phyloP scores from a whole-genome alignment of 2,329 filamentous ascomycete species.

The Xenosphaeropsis pyriputrescens region DNA sequence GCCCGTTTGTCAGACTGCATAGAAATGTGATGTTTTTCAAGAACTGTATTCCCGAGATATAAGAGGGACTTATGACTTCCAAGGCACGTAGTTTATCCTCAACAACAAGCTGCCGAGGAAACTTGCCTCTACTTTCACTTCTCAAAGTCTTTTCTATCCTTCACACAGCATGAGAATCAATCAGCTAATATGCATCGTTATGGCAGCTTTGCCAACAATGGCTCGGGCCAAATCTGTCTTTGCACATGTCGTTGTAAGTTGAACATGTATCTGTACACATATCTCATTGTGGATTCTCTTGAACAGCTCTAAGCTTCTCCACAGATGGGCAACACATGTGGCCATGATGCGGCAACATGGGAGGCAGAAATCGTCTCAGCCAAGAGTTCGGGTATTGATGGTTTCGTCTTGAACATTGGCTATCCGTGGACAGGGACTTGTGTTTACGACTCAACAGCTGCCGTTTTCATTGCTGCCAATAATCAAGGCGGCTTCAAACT shows the following conservation, averaged over 20 bases:
- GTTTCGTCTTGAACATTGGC: slow-evolving; percentile 22
- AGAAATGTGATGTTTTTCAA: no score
- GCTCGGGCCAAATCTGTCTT: not conserved
- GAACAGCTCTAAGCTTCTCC: not conserved
- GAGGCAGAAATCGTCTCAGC: slow-evolving; percentile 20
- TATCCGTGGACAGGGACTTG: not conserved
- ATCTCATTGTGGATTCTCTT: no score
- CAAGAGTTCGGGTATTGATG: slow-evolving; percentile 22
- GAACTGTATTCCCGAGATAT: no score
- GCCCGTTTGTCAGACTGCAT: no score
- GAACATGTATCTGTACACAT: not conserved
- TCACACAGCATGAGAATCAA: no score
- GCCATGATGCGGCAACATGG: slow-evolving; percentile 13
- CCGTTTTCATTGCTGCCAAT: slow-evolving; percentile 15
- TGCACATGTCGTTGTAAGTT: slow-evolving; percentile 1
- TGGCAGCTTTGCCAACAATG: not conserved
- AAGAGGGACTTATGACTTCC: no score
- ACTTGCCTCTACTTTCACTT: no score
- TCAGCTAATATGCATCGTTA: no score
- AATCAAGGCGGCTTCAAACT: slow-evolving; percentile 20
- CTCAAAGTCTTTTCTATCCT: no score
- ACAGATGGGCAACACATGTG: slow-evolving; percentile 15
- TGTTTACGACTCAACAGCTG: slow-evolving; percentile 5
- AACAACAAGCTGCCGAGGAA: no score
- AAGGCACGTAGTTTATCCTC: no score